Evolutionary conservation across 2,329 filamentous ascomycete species (phyloP).

Genomic region (Paecilomyces fulvus): DNA sequence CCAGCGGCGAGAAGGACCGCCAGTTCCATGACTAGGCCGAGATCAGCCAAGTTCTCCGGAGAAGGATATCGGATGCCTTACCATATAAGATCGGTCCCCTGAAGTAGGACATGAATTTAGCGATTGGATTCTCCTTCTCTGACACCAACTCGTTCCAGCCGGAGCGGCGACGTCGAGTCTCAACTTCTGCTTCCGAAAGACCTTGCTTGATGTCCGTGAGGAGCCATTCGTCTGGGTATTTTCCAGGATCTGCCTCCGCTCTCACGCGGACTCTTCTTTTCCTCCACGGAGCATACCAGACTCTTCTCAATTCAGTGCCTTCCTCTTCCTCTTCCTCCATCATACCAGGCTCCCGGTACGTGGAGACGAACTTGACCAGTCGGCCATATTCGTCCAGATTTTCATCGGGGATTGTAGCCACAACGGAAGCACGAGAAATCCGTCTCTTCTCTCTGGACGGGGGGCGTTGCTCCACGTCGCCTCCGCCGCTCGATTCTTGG

Average conservation of each 20-base stretch:
- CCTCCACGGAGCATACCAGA: slow-evolving; percentile 54
- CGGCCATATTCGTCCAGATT: slow-evolving; percentile 55
- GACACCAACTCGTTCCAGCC: slow-evolving; percentile 68
- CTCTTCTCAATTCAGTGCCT: slow-evolving; percentile 40
- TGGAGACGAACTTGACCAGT: slow-evolving; percentile 59
- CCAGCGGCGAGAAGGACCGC: slow-evolving; percentile 65
- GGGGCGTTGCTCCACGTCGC: slow-evolving; percentile 3
- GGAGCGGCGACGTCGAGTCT: slow-evolving; percentile 52
- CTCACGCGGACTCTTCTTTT: slow-evolving; percentile 25
- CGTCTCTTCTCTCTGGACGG: slow-evolving; percentile 12
- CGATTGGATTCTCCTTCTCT: slow-evolving; percentile 68
- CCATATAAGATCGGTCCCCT: slow-evolving; percentile 67
- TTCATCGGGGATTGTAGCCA: slow-evolving; percentile 21
- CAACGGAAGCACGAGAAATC: slow-evolving; percentile 24
- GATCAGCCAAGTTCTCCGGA: slow-evolving; percentile 8
- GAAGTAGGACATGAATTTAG: slow-evolving; percentile 68
- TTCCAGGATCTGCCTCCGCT: slow-evolving; percentile 18
- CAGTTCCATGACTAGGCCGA: slow-evolving; percentile 56
- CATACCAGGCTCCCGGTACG: slow-evolving; percentile 49
- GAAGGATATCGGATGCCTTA: slow-evolving; percentile 35
- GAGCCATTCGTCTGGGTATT: slow-evolving; percentile 58
- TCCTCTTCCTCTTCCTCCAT: slow-evolving; percentile 33
- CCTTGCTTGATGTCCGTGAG: slow-evolving; percentile 60
- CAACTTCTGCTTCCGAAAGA: slow-evolving; percentile 50
- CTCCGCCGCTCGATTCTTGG: not conserved